Evolutionary conservation across 768 basidiomycete genomes (phyloP).

Genomic region (Suillus fuscotomentosus): DNA sequence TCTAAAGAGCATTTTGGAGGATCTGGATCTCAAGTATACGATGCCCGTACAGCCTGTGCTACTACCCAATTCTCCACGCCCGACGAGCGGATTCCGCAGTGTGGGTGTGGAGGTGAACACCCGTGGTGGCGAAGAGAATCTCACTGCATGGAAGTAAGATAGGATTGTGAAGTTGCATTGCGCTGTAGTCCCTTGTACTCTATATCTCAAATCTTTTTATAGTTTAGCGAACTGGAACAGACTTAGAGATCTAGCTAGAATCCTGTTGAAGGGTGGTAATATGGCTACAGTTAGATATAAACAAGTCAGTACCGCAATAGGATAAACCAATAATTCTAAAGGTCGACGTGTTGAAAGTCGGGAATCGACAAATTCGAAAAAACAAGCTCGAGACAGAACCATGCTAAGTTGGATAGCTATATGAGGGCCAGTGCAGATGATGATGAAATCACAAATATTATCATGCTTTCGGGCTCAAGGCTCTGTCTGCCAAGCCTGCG

Average conservation of each 20-base stretch:
- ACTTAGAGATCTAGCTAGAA: background rate
- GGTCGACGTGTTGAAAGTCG: background rate
- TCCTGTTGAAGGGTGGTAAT: constrained; percentile 37
- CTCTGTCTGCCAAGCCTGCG: constrained; percentile 53
- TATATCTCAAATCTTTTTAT: background rate
- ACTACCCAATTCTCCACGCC: constrained; percentile 33
- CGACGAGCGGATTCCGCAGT: background rate
- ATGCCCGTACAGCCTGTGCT: constrained; percentile 74
- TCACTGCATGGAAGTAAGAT: background rate
- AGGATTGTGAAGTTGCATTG: background rate
- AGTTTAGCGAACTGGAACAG: background rate
- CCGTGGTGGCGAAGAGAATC: constrained; percentile 5
- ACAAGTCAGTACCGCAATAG: constrained; percentile 5
- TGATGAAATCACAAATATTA: background rate
- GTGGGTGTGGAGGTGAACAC: constrained; percentile 13
- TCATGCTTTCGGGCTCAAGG: background rate
- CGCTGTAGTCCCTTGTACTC: background rate
- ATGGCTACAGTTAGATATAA: constrained; percentile 12
- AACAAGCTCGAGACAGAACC: background rate
- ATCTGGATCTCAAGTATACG: constrained; percentile 68
- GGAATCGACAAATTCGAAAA: background rate
- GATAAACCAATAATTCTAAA: background rate
- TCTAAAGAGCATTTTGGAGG: constrained; percentile 68
- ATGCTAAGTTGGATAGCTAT: background rate
- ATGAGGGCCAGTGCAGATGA: background rate